phyloP scores from a whole-genome alignment of 768 basidiomycete species.

The Boletus rubescentipes region DNA sequence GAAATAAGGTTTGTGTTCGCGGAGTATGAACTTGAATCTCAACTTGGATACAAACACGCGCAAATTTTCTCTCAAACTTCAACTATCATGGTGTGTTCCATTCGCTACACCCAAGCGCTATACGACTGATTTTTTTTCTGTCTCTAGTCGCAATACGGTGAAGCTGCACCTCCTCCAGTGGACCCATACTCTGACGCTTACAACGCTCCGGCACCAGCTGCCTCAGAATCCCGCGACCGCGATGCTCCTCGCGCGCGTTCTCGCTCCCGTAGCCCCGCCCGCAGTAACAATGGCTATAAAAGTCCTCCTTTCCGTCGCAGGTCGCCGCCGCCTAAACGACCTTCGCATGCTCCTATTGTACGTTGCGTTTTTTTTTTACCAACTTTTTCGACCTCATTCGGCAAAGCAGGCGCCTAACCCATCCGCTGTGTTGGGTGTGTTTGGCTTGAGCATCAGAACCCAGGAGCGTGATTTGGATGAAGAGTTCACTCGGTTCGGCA shows the following conservation, averaged over 20 bases:
- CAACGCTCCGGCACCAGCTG: constrained; percentile 57
- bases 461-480: constrained; percentile 92
- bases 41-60: constrained; percentile 43
- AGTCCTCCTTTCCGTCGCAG: constrained; percentile 58
- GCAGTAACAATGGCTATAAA: constrained; percentile 52
- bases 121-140: constrained; percentile 1
- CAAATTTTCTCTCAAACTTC: constrained; percentile 43
- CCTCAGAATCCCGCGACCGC: constrained; percentile 48
- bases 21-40: constrained; percentile 29
- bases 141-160: constrained; percentile 57
- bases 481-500: constrained; percentile 86
- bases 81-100: constrained; percentile 67
- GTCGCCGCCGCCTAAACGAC: constrained; percentile 61
- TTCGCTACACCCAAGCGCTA: not conserved
- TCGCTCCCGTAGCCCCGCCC: constrained; percentile 69
- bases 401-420: constrained; percentile 80
- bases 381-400: constrained; percentile 33
- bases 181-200: constrained; percentile 86
- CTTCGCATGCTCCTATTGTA: constrained; percentile 74
- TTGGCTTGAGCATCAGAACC: constrained; percentile 95
- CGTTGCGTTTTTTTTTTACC: constrained; percentile 30
- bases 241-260: constrained; percentile 66
- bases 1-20: constrained; percentile 37
- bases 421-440: constrained; percentile 91
- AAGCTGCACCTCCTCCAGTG: constrained; percentile 54